phyloP scores from a whole-genome alignment of 768 basidiomycete genomes.

The Rhodotorula taiwanensis region DNA sequence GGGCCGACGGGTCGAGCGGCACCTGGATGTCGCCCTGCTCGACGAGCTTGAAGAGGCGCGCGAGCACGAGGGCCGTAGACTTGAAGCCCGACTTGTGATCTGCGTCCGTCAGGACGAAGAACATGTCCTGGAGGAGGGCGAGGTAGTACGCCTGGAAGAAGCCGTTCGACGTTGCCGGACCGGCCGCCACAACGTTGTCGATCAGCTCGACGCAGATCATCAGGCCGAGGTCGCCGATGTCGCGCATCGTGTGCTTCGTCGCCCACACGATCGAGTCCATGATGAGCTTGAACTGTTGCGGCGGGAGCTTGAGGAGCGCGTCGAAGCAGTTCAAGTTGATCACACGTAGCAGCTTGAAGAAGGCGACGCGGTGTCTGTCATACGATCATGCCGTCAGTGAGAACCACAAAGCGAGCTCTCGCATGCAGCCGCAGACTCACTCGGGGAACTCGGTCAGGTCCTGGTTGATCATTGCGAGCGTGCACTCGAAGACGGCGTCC shows the following conservation, averaged over 20 bases:
- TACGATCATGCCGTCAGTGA: background rate
- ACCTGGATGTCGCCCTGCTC: slow-evolving; percentile 70
- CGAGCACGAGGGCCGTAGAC: slow-evolving; percentile 59
- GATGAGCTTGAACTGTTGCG: slow-evolving; percentile 88
- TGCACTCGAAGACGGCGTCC: slow-evolving; percentile 95
- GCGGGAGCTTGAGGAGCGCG: slow-evolving; percentile 55
- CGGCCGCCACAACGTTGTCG: slow-evolving; percentile 83
- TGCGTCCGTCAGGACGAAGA: slow-evolving; percentile 93
- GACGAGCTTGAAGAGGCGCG: slow-evolving; percentile 86
- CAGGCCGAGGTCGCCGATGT: slow-evolving; percentile 77
- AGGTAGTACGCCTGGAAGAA: slow-evolving; percentile 98
- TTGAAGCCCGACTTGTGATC: slow-evolving; percentile 95
- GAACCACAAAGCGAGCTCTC: background rate
- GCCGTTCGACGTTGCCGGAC: slow-evolving; percentile 68
- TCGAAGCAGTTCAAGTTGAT: slow-evolving; percentile 94
- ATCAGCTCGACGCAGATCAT: slow-evolving; percentile 83
- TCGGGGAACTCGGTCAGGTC: slow-evolving; percentile 99
- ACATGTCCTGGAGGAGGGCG: slow-evolving; percentile 85
- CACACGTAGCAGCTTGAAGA: slow-evolving; percentile 88
- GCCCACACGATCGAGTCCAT: slow-evolving; percentile 99
- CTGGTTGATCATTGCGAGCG: slow-evolving; percentile 96
- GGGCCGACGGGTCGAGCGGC: slow-evolving; percentile 67
- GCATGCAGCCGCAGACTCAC: slow-evolving; percentile 8
- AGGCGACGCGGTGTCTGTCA: slow-evolving; percentile 70
- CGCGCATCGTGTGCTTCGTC: slow-evolving; percentile 99